Evolutionary conservation across 306 rosid species (phyloP).

Genomic region (Pterocarpus macrocarpus): DNA sequence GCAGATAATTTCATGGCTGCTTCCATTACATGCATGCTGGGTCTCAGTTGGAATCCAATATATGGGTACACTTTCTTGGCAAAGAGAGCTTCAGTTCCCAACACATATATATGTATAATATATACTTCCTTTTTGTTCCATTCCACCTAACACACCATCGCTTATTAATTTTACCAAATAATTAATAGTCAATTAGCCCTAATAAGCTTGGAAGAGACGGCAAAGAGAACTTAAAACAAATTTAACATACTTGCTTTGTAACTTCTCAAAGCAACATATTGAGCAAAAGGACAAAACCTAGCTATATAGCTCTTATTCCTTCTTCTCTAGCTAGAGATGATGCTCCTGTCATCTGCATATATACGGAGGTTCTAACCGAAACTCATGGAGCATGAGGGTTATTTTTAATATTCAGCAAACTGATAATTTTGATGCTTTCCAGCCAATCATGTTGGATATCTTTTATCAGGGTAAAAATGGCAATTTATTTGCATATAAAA

Average conservation of each 20-base stretch:
- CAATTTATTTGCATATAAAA: too few relatives aligned
- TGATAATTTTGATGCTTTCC: constrained; percentile 39
- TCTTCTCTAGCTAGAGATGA: constrained; percentile 28
- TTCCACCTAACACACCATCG: constrained; percentile 42
- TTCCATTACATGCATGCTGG: constrained; percentile 47
- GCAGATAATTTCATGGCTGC: constrained; percentile 43
- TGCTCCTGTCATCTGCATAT: constrained; percentile 9
- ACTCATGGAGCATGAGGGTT: constrained; percentile 34
- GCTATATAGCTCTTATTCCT: constrained; percentile 28
- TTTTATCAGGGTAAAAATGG: constrained; percentile 7
- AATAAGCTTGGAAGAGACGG: constrained; percentile 16
- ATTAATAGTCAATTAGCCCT: constrained; percentile 33
- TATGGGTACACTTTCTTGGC: constrained; percentile 35
- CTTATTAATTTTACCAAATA: not conserved
- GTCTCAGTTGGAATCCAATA: constrained; percentile 56
- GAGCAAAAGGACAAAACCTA: constrained; percentile 30
- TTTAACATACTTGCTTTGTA: not conserved
- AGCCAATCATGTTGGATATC: constrained; percentile 45
- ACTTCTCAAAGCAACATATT: constrained; percentile 13
- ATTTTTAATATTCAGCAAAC: constrained; percentile 23
- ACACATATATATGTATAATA: not conserved
- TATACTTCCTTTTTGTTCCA: not conserved
- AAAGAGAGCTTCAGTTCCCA: constrained; percentile 23
- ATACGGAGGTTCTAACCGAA: not conserved
- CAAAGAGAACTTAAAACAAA: not conserved